phyloP scores from a whole-genome alignment of 2,329 filamentous ascomycete genomes.

The Pseudocercospora vitis region DNA sequence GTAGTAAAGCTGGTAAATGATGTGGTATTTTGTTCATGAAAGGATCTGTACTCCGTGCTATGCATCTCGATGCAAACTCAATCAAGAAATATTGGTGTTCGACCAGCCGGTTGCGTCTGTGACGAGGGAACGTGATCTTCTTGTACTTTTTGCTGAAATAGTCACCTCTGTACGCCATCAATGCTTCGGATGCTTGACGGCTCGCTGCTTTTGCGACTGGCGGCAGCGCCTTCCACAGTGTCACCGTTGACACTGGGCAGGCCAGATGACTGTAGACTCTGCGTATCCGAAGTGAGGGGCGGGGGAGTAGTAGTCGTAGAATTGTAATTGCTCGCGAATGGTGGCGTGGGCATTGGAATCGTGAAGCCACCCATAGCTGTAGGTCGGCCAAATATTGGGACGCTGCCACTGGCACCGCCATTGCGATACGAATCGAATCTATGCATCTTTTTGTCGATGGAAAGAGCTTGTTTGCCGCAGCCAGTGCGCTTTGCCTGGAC shows the following conservation, averaged over 20 bases:
- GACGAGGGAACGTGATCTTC: background rate
- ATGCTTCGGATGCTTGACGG: conserved; percentile 20
- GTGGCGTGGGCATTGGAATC: conserved; percentile 15
- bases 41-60: conserved; percentile 8
- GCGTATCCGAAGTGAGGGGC: conserved; percentile 32
- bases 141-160: conserved; percentile 6
- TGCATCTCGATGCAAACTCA: background rate
- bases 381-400: conserved; percentile 7
- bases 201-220: conserved; percentile 32
- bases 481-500: conserved; percentile 45
- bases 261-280: conserved; percentile 32
- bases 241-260: conserved; percentile 38
- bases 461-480: conserved; percentile 46
- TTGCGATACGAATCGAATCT: conserved; percentile 38
- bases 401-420: conserved; percentile 12
- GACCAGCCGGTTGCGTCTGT: background rate
- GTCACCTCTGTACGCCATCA: conserved; percentile 21
- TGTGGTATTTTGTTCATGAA: conserved; percentile 6
- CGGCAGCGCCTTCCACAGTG: conserved; percentile 37
- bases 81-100: background rate
- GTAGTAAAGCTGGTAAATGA: background rate
- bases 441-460: conserved; percentile 53
- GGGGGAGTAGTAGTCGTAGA: conserved; percentile 34
- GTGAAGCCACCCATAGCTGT: conserved; percentile 12
- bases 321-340: conserved; percentile 30